These are phyloP conservation scores for Malus orientalis DNA, from an alignment of 306 rosid species.

Conservation along the genomic window DNA sequence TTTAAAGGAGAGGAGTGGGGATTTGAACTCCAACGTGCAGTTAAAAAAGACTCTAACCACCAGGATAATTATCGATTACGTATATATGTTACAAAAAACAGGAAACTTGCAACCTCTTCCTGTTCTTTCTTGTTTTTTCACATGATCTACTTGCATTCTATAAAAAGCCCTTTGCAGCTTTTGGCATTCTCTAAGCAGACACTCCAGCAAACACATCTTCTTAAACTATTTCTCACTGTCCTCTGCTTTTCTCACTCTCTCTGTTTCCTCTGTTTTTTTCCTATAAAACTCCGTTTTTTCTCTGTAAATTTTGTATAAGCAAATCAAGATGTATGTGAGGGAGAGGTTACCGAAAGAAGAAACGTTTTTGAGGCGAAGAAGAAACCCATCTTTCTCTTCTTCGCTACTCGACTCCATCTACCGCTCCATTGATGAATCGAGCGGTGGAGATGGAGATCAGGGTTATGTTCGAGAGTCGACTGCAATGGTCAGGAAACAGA, in stretches of 20 bases:
- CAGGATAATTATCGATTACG: too few species aligned
- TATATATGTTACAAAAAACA: too few species aligned
- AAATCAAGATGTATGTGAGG: constrained; percentile 24
- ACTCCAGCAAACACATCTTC: constrained; percentile 37
- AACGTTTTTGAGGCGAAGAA: constrained; percentile 43
- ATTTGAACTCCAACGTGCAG: too few species aligned
- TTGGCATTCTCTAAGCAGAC: constrained; percentile 46
- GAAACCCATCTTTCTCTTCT: constrained; percentile 70
- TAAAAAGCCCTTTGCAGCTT: constrained; percentile 35
- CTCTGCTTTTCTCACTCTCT: background rate
- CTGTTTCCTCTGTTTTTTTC: background rate
- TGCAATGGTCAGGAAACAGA: constrained; percentile 18
- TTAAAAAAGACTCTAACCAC: too few species aligned
- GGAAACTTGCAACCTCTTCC: background rate
- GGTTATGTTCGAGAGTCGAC: constrained; percentile 9
- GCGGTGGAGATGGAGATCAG: constrained; percentile 20
- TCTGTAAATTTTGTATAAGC: background rate
- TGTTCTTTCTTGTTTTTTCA: constrained; percentile 21
- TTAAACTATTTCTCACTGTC: constrained; percentile 7
- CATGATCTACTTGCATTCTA: constrained; percentile 38
- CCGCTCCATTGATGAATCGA: constrained; percentile 48
- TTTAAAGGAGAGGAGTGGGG: too few species aligned
- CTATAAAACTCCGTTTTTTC: constrained; percentile 14
- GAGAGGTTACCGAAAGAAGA: constrained; percentile 21
- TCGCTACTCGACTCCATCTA: constrained; percentile 49